These are phyloP conservation scores for Geotrichum phurueaensis DNA, from an alignment of 1,139 yeast species.

Conservation along the genomic window DNA sequence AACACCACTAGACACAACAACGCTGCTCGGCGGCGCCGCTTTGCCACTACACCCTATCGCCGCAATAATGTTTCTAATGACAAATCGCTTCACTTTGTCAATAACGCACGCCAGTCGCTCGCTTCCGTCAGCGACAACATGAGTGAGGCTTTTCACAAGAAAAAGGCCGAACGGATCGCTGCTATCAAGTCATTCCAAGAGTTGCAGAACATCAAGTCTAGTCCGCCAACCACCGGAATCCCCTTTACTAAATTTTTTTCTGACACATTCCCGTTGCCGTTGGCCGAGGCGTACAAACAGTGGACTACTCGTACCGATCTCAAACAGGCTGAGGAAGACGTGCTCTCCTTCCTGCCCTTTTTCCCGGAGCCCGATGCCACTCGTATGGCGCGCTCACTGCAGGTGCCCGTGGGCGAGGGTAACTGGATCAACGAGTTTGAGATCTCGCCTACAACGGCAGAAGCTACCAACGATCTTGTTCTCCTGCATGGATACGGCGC, in stretches of 20 bases:
- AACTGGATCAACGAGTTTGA: slow-evolving; percentile 55
- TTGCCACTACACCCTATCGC: not conserved
- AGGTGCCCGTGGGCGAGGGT: slow-evolving; percentile 46
- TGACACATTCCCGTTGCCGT: slow-evolving; percentile 32
- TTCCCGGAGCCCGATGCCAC: slow-evolving; percentile 47
- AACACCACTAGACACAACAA: not conserved
- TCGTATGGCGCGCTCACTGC: slow-evolving; percentile 44
- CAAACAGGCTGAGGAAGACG: slow-evolving; percentile 37
- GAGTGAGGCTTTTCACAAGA: not conserved
- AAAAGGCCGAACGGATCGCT: not conserved
- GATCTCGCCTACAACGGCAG: slow-evolving; percentile 21
- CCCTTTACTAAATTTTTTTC: slow-evolving; percentile 29
- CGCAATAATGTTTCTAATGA: not conserved
- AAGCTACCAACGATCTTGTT: slow-evolving; percentile 34
- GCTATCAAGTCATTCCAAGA: not conserved
- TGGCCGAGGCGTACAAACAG: slow-evolving; percentile 38
- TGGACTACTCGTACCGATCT: slow-evolving; percentile 40
- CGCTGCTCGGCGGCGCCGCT: not conserved
- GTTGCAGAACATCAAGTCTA: slow-evolving; percentile 19
- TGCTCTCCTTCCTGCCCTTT: slow-evolving; percentile 51
- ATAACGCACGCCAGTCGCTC: not conserved
- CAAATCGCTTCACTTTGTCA: not conserved
- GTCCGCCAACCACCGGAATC: slow-evolving; percentile 34
- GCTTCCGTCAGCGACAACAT: slow-evolving; percentile 1
- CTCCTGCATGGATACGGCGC: slow-evolving; percentile 92